Base-by-base conservation (phyloP, 2,329 filamentous ascomycete genomes). In the Incumbomyces delicatus region DNA sequence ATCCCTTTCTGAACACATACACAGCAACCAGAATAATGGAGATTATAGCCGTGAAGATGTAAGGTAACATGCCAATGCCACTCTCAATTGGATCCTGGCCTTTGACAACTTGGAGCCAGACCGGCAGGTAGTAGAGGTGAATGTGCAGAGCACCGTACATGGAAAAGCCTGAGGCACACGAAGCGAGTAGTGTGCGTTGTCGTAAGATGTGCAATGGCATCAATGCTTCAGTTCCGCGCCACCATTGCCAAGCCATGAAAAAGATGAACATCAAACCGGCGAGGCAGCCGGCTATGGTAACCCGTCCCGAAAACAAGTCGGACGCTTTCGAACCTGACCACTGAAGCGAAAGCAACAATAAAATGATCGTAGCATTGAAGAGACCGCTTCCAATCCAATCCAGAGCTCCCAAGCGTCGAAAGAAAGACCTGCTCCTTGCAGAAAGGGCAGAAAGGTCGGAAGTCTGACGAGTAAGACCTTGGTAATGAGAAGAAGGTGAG, bases 351-450 rank as follows among this genome's bases (percentile, higher is more conserved):
- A 54, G 31, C 30, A 57, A 49, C 4, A 58, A 45, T 48, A 53
- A 49, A 6, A 51, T 45, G 47, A 36, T 27, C 11, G 44, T 49
- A 20, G 39, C 34, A 12, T 82, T 60, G 51, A 83, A 75, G 59
- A 80, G 72, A n/a, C 75, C 57, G 12, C 74, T 79, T 18, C 79
- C 78, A 1, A 80, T 57, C 1, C 75, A 74, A 47, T 81, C 78
- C 37, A 80, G 56, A 22, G 54, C 48, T 2, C 41, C 13, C 5
- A 63, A 17, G 22, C 58, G 52, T 31, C 57, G 33, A 17, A 44
- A 45, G 27, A 55, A 45, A 8, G 52, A 32, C 6, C n/a, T 8
- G 17, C 27, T n/a, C 13, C 10, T 29, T 13, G 16, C 16, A 37
- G 31, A 5, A 12, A 22, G 22, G 12, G n/a, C n/a, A 36, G 29